Percentiles rank a stretch among this genome's conserved stretches.
phyloP scores from a whole-genome alignment of 2,329 filamentous ascomycete genomes.

The Microsporum canis region DNA sequence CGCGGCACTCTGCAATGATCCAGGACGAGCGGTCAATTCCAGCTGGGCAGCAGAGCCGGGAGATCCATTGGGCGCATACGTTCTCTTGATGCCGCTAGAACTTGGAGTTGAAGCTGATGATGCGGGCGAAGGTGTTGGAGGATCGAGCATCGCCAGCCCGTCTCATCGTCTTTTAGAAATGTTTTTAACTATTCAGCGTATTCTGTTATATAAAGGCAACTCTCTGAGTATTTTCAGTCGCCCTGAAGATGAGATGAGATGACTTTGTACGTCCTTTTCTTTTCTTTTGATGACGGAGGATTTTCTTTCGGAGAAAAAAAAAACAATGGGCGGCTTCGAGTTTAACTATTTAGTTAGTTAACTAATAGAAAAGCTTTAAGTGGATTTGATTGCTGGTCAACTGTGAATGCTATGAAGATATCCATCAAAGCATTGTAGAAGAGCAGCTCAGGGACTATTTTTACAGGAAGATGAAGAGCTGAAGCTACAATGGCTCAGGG shows the following conservation, averaged over 20 bases:
- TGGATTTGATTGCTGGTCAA: neutral
- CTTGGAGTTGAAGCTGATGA: neutral
- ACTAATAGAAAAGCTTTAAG: neutral
- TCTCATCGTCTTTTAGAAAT: neutral
- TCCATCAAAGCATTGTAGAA: neutral
- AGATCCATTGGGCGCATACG: neutral
- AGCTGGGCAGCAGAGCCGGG: neutral
- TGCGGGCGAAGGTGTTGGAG: neutral
- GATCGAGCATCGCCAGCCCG: neutral
- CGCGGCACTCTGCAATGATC: neutral
- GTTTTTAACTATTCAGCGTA: neutral
- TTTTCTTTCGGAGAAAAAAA: neutral
- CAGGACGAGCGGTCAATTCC: constrained; percentile 1
- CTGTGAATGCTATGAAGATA: neutral
- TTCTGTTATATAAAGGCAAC: neutral
- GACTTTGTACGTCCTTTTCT: neutral
- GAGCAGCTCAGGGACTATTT: neutral
- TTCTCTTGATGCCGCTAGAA: neutral
- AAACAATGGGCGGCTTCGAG: neutral
- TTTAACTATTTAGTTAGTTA: neutral
- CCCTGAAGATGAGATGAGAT: no score
- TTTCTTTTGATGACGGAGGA: neutral
- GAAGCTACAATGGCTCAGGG: neutral
- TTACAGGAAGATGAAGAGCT: neutral
- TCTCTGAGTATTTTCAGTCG: neutral